phyloP scores from a whole-genome alignment of 2,329 filamentous ascomycete genomes.

The Xylaria sp. region DNA sequence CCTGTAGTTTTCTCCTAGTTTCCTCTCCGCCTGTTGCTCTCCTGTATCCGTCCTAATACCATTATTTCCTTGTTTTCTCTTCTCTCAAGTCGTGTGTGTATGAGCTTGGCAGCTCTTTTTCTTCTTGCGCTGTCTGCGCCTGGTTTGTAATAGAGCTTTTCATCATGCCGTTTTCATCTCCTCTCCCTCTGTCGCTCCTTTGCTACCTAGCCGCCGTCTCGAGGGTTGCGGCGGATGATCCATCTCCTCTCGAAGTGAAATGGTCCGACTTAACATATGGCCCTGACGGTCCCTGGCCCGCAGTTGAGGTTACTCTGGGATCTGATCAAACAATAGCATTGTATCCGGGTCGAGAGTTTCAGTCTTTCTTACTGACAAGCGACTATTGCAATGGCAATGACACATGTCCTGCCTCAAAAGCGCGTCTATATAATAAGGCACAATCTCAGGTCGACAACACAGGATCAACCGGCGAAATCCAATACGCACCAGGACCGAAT shows the following conservation, averaged over 20 bases:
- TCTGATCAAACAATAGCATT: constrained; percentile 44
- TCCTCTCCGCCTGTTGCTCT: constrained; percentile 18
- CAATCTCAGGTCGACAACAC: constrained; percentile 44
- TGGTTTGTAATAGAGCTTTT: constrained; percentile 28
- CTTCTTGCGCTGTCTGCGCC: constrained; percentile 33
- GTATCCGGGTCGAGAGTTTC: constrained; percentile 48
- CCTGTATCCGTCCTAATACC: background rate
- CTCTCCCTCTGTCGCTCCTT: constrained; percentile 43
- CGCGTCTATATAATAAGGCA: constrained; percentile 47
- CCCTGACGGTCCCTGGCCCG: constrained; percentile 53
- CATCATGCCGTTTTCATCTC: constrained; percentile 41
- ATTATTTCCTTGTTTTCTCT: constrained; percentile 17
- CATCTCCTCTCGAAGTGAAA: constrained; percentile 42
- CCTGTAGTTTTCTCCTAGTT: constrained; percentile 18
- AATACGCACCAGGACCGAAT: constrained; percentile 38
- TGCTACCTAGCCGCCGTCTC: constrained; percentile 42
- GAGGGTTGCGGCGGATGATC: constrained; percentile 31
- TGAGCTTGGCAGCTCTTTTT: constrained; percentile 10
- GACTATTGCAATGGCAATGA: constrained; percentile 48
- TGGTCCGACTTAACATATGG: constrained; percentile 49
- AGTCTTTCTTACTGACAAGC: constrained; percentile 46
- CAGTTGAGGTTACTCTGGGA: constrained; percentile 46
- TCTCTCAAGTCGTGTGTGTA: constrained; percentile 1
- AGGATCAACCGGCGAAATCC: constrained; percentile 43
- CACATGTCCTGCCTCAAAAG: constrained; percentile 45